A percentile compares a stretch with the other conserved stretches of the same genome.
Evolutionary conservation across 176 grass and related monocot species (phyloP).

Genomic region (Saccharum officinarum): DNA sequence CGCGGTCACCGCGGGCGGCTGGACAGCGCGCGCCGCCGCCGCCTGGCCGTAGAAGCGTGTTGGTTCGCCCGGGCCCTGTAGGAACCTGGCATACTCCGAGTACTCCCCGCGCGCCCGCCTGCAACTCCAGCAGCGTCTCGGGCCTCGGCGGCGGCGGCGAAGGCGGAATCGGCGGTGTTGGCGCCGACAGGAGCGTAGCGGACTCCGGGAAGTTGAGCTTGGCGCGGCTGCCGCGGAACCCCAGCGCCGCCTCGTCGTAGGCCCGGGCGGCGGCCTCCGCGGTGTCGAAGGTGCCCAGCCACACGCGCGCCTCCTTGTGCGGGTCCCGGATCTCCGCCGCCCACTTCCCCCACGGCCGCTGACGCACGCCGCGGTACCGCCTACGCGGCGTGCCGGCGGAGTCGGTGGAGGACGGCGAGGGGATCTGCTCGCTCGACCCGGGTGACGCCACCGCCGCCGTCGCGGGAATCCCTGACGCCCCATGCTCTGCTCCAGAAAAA

Average conservation of each 20-base stretch:
- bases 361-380: slow-evolving; percentile 77
- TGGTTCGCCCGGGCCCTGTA: slow-evolving; percentile 6
- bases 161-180: too few species aligned
- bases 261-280: slow-evolving; percentile 79
- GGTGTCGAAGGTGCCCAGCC: slow-evolving; percentile 93
- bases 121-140: background rate
- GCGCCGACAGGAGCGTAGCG: too few species aligned
- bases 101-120: slow-evolving; percentile 7
- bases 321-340: slow-evolving; percentile 96
- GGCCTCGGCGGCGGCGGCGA: background rate
- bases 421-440: background rate
- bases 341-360: slow-evolving; percentile 95
- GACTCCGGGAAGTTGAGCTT: slow-evolving; percentile 69
- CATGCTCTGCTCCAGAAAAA: too few species aligned
- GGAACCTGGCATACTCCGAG: slow-evolving; percentile 45
- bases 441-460: too few species aligned
- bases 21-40: background rate
- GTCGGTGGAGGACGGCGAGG: slow-evolving; percentile 3
- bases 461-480: too few species aligned
- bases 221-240: slow-evolving; percentile 65
- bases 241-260: slow-evolving; percentile 61
- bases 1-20: background rate
- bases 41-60: slow-evolving; percentile 22
- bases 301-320: slow-evolving; percentile 41
- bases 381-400: too few species aligned